A percentile compares a stretch with the other conserved stretches of the same genome.
phyloP scores from a whole-genome alignment of 176 grass and related monocot species.

The Saccharum officinarum region DNA sequence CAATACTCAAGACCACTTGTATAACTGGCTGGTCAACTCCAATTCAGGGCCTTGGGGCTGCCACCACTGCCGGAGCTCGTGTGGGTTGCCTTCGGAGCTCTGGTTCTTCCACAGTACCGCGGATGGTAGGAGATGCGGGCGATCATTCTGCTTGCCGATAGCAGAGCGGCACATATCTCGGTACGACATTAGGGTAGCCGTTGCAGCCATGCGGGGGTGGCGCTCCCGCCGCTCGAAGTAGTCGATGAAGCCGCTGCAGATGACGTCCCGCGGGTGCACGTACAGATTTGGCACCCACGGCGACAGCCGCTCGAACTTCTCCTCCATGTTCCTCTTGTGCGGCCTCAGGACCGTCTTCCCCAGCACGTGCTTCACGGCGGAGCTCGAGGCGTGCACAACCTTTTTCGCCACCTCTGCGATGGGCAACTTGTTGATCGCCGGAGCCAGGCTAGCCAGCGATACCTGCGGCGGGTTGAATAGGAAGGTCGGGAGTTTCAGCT shows the following conservation, averaged over 20 bases:
- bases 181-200: not conserved
- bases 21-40: not conserved
- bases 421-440: not conserved
- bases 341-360: not conserved
- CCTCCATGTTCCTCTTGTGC: not conserved
- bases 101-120: not conserved
- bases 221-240: slow-evolving; percentile 27
- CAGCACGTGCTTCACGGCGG: not conserved
- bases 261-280: slow-evolving; percentile 7
- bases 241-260: slow-evolving; percentile 36
- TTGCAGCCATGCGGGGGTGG: not conserved
- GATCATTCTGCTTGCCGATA: not conserved
- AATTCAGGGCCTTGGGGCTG: not conserved
- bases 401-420: not conserved
- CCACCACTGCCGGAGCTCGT: slow-evolving; percentile 29
- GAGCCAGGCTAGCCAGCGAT: not conserved
- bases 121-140: not conserved
- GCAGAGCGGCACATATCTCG: slow-evolving; percentile 4
- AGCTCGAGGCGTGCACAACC: not conserved
- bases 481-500: not conserved
- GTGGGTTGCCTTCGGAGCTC: not conserved
- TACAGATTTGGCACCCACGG: slow-evolving; percentile 22
- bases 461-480: slow-evolving; percentile 32
- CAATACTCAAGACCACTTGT: not conserved
- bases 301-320: not conserved